Evolutionary conservation across 495 filamentous ascomycete genomes (phyloP), one percentile per base, ranked within the genome.

Genomic region (Penicillium ucsense): DNA sequence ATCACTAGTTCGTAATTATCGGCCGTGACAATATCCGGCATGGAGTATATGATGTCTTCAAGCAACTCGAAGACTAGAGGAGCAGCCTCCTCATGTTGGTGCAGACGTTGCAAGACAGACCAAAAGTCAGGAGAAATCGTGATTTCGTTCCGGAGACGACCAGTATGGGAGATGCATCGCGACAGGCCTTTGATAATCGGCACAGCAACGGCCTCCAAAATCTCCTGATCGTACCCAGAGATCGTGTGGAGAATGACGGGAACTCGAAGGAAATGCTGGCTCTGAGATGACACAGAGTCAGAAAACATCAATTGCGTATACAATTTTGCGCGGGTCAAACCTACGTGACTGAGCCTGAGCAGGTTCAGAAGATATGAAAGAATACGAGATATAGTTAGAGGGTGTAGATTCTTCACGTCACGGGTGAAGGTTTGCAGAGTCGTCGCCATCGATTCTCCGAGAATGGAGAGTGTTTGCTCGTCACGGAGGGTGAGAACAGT

Each of bases 101-200:
- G 78, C 33, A 99, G 72, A 7, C 80, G 80, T 50, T 86, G 79
- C 34, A 99, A 70, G 36, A 95, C 89, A 10, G 87, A 84, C 92
- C 92, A 99, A 65, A 99, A 96, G 55, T 99, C 94, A 1, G 92
- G 92, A 29, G 91, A 95, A 12, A 87, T 89, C 57, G 91, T 89
- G 50, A 97, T 87, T 66, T 96, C 91, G 51, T 84, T 95, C 47
- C 87, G 79, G 20, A 99, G 75, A 28, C 82, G 80, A 29, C 80
- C 80, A 0, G 86, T 78, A 47, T 85, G 78, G 41, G 82, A 79
- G 48, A 91, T 81, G 57, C 92, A 97, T 12, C 84, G 72, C 30
- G 79, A 76, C 9, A 99, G 69, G 3, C 92, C 90, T 56, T 85
- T 83, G 30, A 95, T 69, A 2, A 89, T 77, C 1, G 87, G 75